Base-by-base conservation (phyloP, 2,329 filamentous ascomycete species). In the Ceratocystis harringtonii region DNA sequence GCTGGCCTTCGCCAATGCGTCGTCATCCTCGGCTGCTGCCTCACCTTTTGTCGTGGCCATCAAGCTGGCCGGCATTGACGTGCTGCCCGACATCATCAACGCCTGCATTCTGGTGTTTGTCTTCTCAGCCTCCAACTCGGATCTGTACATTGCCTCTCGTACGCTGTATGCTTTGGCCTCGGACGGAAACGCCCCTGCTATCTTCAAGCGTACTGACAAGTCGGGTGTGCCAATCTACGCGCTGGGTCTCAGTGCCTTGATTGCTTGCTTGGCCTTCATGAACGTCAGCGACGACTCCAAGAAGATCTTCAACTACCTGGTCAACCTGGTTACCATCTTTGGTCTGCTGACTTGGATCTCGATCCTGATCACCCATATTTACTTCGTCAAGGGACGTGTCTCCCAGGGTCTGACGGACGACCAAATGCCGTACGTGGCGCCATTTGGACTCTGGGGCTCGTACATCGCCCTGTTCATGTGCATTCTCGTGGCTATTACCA, bases 21-120 rank as follows among this genome's bases (percentile, higher is more conserved):
- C 71, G 7, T 71, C 71, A 28, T 77, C 76, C 66, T 78, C 74
- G 63, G 84, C 85, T 60, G 81, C 81, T 15, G 85, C 86, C 1
- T 87, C 84, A 2, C 88, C 88, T 3, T 92, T 91, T 71, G 88
- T 91, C 64, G 85, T 89, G 10, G 88, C 88, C 43, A 87, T 90
- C 73, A 74, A 77, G 68, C 70, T 86, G 19, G 85, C 86, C 1
- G 78, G 82, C 17, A 87, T 91, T 72, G 75, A 79, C 1, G 74
- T 76, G 22, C 78, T 91, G 8, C 83, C 86, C 1, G 80, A 84
- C 70, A 83, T 90, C 71, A 76, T 91, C 72, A 91, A 91, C 75
- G 88, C 77, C 41, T 88, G 85, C 71, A 90, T 91, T 69, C 76
- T 89, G 68, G 72, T 90, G 69, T 90, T 90, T 72, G 87, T 89